phyloP scores from a whole-genome alignment of 805 yeast species.

The Kuraishia floccosa region DNA sequence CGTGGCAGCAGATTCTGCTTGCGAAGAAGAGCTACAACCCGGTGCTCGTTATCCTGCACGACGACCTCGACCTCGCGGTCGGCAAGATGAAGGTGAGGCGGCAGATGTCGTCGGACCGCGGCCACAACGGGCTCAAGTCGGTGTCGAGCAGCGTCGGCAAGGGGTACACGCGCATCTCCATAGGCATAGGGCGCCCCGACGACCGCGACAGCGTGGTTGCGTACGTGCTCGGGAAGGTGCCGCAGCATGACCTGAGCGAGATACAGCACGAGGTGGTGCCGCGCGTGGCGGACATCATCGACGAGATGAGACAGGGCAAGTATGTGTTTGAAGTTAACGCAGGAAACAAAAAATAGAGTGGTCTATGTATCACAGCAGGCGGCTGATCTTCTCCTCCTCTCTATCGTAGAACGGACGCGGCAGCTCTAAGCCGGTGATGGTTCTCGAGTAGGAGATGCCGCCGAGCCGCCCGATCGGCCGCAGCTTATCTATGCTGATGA shows the following conservation, averaged over 20 bases:
- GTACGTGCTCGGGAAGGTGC: slow-evolving; percentile 52
- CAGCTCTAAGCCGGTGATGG: slow-evolving; percentile 31
- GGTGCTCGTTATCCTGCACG: slow-evolving; percentile 56
- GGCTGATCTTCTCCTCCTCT: slow-evolving; percentile 2
- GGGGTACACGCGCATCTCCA: slow-evolving; percentile 50
- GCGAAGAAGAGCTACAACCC: slow-evolving; percentile 17
- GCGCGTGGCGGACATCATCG: slow-evolving; percentile 23
- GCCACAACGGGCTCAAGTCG: slow-evolving; percentile 76
- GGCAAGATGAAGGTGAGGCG: slow-evolving; percentile 58
- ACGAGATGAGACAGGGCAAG: slow-evolving; percentile 18
- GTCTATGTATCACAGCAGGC: too few relatives aligned
- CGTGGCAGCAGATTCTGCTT: slow-evolving; percentile 29
- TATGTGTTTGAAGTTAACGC: slow-evolving; percentile 13
- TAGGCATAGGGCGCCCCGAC: slow-evolving; percentile 70
- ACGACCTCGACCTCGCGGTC: slow-evolving; percentile 56
- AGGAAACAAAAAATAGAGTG: not conserved
- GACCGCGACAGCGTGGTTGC: slow-evolving; percentile 38
- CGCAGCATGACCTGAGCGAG: slow-evolving; percentile 26
- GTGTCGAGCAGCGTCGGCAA: slow-evolving; percentile 35
- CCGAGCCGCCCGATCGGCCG: slow-evolving; percentile 47
- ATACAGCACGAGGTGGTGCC: slow-evolving; percentile 30
- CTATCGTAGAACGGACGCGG: slow-evolving; percentile 28
- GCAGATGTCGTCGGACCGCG: slow-evolving; percentile 55
- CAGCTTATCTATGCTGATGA: slow-evolving; percentile 32
- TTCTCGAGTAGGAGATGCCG: slow-evolving; percentile 34